Percentiles rank a stretch among this genome's conserved stretches.
phyloP scores from a whole-genome alignment of 495 filamentous ascomycete genomes.

The Hypoxylon lienhwacheense region DNA sequence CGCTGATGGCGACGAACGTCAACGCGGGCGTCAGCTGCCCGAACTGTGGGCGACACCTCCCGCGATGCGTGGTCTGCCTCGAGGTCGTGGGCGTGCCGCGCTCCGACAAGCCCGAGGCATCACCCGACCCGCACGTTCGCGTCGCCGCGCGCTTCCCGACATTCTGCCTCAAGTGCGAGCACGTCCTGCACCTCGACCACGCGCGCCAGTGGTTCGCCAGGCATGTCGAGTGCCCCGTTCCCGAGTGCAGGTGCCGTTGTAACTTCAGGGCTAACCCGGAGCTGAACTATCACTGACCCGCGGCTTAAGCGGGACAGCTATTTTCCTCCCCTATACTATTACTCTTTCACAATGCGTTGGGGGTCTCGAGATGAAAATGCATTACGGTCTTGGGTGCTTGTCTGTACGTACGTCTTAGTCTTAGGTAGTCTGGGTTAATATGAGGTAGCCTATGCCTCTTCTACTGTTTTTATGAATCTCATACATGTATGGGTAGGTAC shows the following conservation, averaged over 20 bases:
- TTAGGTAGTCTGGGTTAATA: no score
- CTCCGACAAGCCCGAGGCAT: constrained; percentile 60
- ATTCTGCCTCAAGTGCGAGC: constrained; percentile 86
- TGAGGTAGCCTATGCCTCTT: no score
- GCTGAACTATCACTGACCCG: constrained; percentile 50
- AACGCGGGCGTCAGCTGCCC: constrained; percentile 69
- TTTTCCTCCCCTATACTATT: no score
- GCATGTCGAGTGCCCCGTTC: constrained; percentile 81
- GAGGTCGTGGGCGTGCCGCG: constrained; percentile 81
- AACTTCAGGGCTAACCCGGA: constrained; percentile 55
- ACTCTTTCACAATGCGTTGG: no score
- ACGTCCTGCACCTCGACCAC: constrained; percentile 88
- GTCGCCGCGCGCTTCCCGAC: constrained; percentile 60
- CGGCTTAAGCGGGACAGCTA: no score
- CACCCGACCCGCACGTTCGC: constrained; percentile 52
- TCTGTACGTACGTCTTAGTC: no score
- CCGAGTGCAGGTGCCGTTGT: constrained; percentile 87
- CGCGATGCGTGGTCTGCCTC: constrained; percentile 85
- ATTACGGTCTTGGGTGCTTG: no score
- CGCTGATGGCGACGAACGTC: constrained; percentile 49
- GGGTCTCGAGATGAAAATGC: no score
- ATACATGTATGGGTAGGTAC: no score
- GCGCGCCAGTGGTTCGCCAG: constrained; percentile 83
- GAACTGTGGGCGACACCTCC: constrained; percentile 82
- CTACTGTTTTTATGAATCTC: no score